Conservation (phyloP, 306 rosid species). For the Trifolium repens region DNA sequence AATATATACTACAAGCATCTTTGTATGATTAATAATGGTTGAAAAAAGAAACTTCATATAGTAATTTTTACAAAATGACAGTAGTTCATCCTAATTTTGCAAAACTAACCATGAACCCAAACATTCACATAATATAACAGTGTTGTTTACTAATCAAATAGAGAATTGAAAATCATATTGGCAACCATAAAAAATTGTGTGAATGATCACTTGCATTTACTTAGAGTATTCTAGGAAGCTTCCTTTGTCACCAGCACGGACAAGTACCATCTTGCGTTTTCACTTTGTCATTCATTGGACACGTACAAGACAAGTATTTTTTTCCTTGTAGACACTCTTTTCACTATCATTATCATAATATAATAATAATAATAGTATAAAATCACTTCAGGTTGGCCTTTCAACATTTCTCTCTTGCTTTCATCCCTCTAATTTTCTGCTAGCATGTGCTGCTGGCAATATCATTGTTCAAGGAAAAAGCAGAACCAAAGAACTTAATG, state of each 20-base stretch:
- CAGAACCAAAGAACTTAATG: constrained; percentile 37
- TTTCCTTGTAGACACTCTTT: background rate
- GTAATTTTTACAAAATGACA: too few relatives aligned
- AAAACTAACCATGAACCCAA: background rate
- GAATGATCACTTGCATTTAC: constrained; percentile 15
- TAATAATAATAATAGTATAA: background rate
- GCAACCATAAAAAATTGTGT: constrained; percentile 5
- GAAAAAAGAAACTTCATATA: too few relatives aligned
- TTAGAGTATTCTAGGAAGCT: constrained; percentile 40
- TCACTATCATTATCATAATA: constrained; percentile 6
- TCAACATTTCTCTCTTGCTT: background rate
- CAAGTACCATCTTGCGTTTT: background rate
- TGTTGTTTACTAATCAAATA: background rate
- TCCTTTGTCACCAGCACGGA: constrained; percentile 16
- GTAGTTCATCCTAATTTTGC: too few relatives aligned
- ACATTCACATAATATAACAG: background rate
- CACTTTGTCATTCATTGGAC: background rate
- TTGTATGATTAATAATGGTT: background rate
- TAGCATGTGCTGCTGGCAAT: constrained; percentile 12
- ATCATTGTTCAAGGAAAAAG: background rate
- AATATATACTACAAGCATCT: too few relatives aligned
- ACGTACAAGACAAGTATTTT: constrained; percentile 18
- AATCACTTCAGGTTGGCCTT: constrained; percentile 13
- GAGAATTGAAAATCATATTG: constrained; percentile 18
- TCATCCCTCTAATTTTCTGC: constrained; percentile 24